Conservation (phyloP, 805 yeast genomes). For the Saccharomyces kudriavzevii region DNA sequence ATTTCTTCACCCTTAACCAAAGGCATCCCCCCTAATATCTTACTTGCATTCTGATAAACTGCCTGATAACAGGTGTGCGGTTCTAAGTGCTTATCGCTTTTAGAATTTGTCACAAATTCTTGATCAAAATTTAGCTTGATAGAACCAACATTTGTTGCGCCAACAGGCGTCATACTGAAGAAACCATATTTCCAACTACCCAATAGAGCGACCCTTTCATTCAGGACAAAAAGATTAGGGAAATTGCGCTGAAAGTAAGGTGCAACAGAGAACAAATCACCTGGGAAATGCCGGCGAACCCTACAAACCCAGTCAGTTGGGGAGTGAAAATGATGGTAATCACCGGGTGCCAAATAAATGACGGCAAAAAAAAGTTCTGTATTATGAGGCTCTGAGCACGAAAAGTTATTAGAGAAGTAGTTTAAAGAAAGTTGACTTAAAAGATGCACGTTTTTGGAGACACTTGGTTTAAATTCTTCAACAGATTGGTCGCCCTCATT, state of each 20-base stretch:
- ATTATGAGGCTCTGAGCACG: constrained; percentile 30
- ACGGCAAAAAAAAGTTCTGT: constrained; percentile 78
- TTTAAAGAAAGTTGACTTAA: constrained; percentile 27
- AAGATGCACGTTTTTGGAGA: constrained; percentile 32
- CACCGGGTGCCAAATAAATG: constrained; percentile 95
- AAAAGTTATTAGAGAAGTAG: constrained; percentile 10
- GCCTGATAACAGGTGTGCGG: constrained; percentile 91
- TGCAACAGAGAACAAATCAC: constrained; percentile 91
- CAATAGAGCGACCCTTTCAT: constrained; percentile 88
- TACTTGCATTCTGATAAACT: constrained; percentile 73
- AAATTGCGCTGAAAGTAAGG: constrained; percentile 90
- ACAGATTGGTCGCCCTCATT: constrained; percentile 64
- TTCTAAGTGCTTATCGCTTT: constrained; percentile 38
- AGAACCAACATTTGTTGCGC: constrained; percentile 97
- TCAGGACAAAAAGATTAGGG: constrained; percentile 78
- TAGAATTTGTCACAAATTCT: constrained; percentile 76
- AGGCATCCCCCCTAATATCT: constrained; percentile 77
- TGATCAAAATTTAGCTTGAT: constrained; percentile 87
- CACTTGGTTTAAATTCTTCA: constrained; percentile 25
- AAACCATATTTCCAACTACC: constrained; percentile 98
- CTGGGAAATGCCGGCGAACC: constrained; percentile 87
- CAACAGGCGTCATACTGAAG: constrained; percentile 97
- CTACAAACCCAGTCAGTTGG: constrained; percentile 96
- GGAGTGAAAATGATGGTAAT: constrained; percentile 93
- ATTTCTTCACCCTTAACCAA: constrained; percentile 85